Base-by-base conservation (phyloP, 2,329 filamentous ascomycete species). In the Fusarium dlaminii region DNA sequence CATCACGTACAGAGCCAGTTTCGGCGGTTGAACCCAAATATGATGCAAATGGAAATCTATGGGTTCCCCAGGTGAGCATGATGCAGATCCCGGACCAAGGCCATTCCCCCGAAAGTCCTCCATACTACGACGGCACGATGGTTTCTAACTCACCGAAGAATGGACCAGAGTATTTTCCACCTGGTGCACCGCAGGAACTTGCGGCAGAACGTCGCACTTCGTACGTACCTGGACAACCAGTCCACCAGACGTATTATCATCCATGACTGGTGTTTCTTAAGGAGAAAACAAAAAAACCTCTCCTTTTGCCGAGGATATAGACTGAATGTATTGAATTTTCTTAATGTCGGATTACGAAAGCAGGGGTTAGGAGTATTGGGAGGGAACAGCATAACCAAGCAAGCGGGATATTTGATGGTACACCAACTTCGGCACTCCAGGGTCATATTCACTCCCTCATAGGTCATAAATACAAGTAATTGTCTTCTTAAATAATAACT, bases 51-150 rank as follows among this genome's bases (percentile, higher is more conserved):
- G 79, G 79, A 46, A 81, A 80, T 51, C 54, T 80, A 20, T 82
- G 81, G 81, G 59, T 79, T 62, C 80, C 80, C 22, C 80, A 82
- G 51, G 80, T 81, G 51, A 80, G 80, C 62, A 79, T 80, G 72
- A 71, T 82, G 61, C 77, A 79, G 46, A 64, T 75, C 48, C 70
- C 74, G 42, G 68, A 58, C 56, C 77, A 70, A 58, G 36, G 68
- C 30, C 61, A 64, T 45, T 76, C 76, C 30, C 76, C 75, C 30
- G 64, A 67, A 32, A 73, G 68, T 37, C 67, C 74, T 52, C 59
- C 59, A 15, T 70, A 72, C 22, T 77, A 78, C 52, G 67, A 75
- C n/a, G 55, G 54, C 42, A 70, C 64, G 18, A 61, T 63, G 52
- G 54, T 49, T 24, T 74, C 73, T 49, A 63, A 69, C 54, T 40